Evolutionary conservation across 352 stramenopile species (phyloP).

Genomic region (Phytophthora melonis): DNA sequence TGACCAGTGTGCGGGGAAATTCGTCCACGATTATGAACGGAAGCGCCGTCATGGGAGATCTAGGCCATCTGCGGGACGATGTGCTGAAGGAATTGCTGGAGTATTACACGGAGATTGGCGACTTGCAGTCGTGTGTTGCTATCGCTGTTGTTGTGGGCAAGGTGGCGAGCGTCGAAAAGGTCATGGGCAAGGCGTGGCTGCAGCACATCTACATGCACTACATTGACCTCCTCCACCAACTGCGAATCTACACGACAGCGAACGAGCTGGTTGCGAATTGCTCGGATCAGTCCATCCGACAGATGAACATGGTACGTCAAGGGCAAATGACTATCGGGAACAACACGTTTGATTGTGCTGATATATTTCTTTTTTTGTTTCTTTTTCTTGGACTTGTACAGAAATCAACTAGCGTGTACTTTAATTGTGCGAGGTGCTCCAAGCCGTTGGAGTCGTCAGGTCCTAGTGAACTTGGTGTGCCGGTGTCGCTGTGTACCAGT

Average conservation of each 20-base stretch:
- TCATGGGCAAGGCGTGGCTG: constrained; percentile 88
- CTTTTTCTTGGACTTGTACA: constrained; percentile 36
- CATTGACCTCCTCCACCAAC: constrained; percentile 87
- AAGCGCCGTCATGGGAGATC: constrained; percentile 78
- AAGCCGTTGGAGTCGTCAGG: constrained; percentile 71
- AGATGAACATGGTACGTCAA: constrained; percentile 89
- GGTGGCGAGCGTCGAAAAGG: constrained; percentile 78
- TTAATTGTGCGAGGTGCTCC: constrained; percentile 82
- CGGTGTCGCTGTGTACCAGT: constrained; percentile 64
- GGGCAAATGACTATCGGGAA: not conserved
- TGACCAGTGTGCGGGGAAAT: constrained; percentile 41
- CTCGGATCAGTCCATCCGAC: constrained; percentile 86
- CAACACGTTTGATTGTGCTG: not conserved
- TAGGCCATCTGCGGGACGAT: constrained; percentile 73
- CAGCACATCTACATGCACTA: constrained; percentile 94
- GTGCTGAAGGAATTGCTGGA: constrained; percentile 90
- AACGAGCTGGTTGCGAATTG: constrained; percentile 90
- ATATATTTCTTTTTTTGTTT: constrained; percentile 15
- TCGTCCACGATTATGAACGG: constrained; percentile 79
- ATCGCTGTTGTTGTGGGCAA: constrained; percentile 79
- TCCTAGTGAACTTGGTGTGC: constrained; percentile 35
- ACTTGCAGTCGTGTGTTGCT: constrained; percentile 87
- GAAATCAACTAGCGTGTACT: constrained; percentile 91
- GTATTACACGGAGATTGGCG: constrained; percentile 87
- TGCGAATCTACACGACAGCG: constrained; percentile 89